Evolutionary conservation across 441 rosid species (phyloP).

Genomic region (Eutrema salsugineum): DNA sequence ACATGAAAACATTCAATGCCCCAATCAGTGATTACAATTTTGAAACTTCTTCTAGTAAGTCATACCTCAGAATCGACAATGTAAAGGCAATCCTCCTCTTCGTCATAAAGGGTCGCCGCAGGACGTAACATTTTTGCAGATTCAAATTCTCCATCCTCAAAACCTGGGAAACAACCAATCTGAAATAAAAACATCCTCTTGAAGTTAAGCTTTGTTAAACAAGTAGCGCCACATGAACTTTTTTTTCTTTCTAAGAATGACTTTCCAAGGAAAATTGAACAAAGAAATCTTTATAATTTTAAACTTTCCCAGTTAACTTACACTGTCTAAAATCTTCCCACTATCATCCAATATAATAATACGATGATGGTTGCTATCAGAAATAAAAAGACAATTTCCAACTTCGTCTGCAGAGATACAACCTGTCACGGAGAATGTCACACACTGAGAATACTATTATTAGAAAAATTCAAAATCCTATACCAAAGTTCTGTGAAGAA

Average conservation of each 20-base stretch:
- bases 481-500: neutral
- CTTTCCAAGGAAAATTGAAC: neutral
- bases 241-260: neutral
- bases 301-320: constrained; percentile 37
- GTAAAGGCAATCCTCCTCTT: constrained; percentile 74
- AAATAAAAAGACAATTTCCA: constrained; percentile 67
- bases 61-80: constrained; percentile 93
- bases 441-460: constrained; percentile 15
- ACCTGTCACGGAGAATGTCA: constrained; percentile 42
- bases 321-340: constrained; percentile 82
- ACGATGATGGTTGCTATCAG: constrained; percentile 98
- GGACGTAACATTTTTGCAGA: constrained; percentile 84
- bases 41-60: neutral
- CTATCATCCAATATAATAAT: constrained; percentile 51
- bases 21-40: constrained; percentile 7
- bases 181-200: constrained; percentile 50
- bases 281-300: neutral
- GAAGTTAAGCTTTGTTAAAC: constrained; percentile 29
- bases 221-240: neutral
- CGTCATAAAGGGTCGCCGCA: constrained; percentile 69
- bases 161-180: constrained; percentile 98
- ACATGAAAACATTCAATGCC: neutral
- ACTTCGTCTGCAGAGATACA: constrained; percentile 74
- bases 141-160: constrained; percentile 96
- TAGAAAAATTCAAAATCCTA: neutral